Base-by-base conservation (phyloP, 768 basidiomycete species). In the Macrolepiota fuliginosa region DNA sequence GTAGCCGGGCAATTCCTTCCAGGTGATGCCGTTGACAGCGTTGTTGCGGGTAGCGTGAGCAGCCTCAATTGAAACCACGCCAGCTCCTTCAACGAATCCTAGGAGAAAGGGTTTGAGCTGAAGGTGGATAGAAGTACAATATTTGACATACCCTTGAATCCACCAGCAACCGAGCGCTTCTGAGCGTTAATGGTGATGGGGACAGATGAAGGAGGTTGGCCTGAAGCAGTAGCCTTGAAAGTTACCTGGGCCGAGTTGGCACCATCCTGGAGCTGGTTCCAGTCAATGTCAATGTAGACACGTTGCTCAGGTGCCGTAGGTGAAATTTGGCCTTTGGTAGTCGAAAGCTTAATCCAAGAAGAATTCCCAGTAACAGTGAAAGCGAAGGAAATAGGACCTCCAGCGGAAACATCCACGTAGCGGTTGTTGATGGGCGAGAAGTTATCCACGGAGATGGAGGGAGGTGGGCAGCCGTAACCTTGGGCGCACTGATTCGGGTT, bases 61-160 rank as follows among this genome's bases (percentile, higher is more conserved):
- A 39, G 87, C 88, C 66, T 91, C 87, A 29, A 89, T 87, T 0
- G 85, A 83, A 42, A 90, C 76, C 19, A 79, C 83, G 12, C 87
- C 86, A 47, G 83, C 79, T 22, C 81, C 84, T 64, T 90, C 86
- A 25, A 90, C 81, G 64, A 88, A 86, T 3, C 87, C 85, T 81
- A 25, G 46, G 25, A 22, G 53, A 29, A 32, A 46, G 27, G 27
- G 15, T 51, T 27, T 50, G 37, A 22, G 17, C 4, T 52, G 24
- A 49, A 6, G 22, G 24, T 15, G 13, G 17, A 27, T 10, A 53
- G 24, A 9, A 52, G 6, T 9, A 32, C 35, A 29, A 22, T 24
- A 37, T 37, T 27, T 2, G n/a, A 61, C 73, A 12, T 58, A 81
- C 86, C 86, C 65, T 78, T 80, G 72, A 86, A 87, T 36, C 70